Evolutionary conservation across 192 early-diverging fungal species (phyloP).

Genomic region (Mortierella claussenii): DNA sequence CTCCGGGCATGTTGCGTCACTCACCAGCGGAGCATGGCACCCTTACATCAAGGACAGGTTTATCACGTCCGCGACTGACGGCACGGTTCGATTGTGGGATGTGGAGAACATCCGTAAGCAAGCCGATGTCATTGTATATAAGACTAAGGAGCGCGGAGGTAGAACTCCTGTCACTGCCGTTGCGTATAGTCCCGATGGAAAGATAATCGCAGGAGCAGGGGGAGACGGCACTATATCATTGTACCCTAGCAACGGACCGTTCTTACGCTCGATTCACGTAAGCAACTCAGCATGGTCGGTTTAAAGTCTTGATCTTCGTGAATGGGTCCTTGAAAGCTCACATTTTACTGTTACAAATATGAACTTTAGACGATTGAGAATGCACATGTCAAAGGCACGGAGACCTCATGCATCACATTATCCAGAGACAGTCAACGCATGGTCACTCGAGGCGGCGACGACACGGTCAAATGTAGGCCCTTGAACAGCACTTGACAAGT

Average conservation of each 20-base stretch:
- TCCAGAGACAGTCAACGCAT: conserved; percentile 72
- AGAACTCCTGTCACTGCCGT: conserved; percentile 76
- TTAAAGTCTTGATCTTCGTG: too few relatives aligned
- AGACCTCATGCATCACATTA: conserved; percentile 77
- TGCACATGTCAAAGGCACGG: conserved; percentile 76
- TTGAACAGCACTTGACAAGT: too few relatives aligned
- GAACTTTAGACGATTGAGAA: conserved; percentile 64
- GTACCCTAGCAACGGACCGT: conserved; percentile 76
- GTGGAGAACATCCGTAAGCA: conserved; percentile 75
- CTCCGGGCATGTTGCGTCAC: conserved; percentile 84
- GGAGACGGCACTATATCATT: conserved; percentile 82
- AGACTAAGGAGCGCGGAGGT: conserved; percentile 75
- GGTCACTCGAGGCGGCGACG: conserved; percentile 84
- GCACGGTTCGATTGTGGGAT: conserved; percentile 89
- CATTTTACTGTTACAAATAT: too few relatives aligned
- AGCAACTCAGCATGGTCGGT: too few relatives aligned
- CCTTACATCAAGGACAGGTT: conserved; percentile 73
- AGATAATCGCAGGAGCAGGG: conserved; percentile 73
- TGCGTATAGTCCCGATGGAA: conserved; percentile 77
- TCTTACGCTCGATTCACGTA: conserved; percentile 72
- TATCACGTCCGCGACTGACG: conserved; percentile 83
- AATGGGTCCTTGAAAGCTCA: too few relatives aligned
- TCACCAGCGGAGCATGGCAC: conserved; percentile 86
- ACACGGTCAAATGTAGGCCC: conserved; percentile 79
- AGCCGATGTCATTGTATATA: conserved; percentile 80